Percentiles rank a stretch among this genome's conserved stretches.
Conservation (phyloP, 495 filamentous ascomycete species). For the Lichina pygmaea region DNA sequence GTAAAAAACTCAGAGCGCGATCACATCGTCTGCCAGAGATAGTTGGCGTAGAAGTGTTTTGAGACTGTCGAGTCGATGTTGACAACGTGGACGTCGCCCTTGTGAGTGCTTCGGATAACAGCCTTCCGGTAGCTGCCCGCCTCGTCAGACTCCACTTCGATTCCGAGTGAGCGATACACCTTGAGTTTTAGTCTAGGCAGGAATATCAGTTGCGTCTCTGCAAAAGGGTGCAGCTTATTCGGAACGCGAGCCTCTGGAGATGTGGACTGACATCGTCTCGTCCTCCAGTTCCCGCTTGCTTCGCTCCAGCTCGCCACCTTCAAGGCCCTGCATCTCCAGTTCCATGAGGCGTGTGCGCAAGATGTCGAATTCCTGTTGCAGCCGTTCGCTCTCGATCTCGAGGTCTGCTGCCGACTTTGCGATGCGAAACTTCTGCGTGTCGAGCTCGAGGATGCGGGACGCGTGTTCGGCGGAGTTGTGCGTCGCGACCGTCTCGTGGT, state of each 20-base stretch:
- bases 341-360: conserved; percentile 51
- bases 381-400: conserved; percentile 73
- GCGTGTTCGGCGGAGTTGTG: conserved; percentile 59
- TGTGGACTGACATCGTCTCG: conserved; percentile 2
- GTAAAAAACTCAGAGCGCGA: not conserved
- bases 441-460: conserved; percentile 51
- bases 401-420: conserved; percentile 71
- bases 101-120: conserved; percentile 59
- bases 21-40: conserved; percentile 80
- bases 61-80: conserved; percentile 86
- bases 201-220: not conserved
- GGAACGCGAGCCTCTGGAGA: not conserved
- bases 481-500: conserved; percentile 37
- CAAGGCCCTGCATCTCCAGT: conserved; percentile 54
- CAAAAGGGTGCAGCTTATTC: not conserved
- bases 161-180: conserved; percentile 71
- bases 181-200: conserved; percentile 45
- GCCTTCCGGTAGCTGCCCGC: conserved; percentile 66
- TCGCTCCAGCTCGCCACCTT: conserved; percentile 26
- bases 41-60: conserved; percentile 78
- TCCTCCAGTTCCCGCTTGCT: conserved; percentile 26
- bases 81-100: conserved; percentile 82
- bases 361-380: conserved; percentile 57
- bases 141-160: conserved; percentile 63
- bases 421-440: conserved; percentile 81